Evolutionary conservation across 495 filamentous ascomycete species (phyloP).

Genomic region (Wilcoxina mikolae): DNA sequence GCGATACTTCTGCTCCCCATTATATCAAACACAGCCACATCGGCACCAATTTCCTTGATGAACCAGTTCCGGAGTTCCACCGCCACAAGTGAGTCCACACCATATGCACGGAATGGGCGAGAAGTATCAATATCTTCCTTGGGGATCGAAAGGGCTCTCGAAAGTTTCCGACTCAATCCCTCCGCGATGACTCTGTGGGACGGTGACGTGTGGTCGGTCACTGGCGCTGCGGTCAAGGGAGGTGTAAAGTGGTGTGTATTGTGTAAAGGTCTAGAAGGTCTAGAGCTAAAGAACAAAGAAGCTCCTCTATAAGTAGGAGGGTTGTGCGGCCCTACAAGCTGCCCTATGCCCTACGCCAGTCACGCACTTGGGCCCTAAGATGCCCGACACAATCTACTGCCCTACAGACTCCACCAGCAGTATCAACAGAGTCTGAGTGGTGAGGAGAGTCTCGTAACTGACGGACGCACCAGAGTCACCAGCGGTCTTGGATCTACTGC

Average conservation of each 20-base stretch:
- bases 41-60: conserved; percentile 37
- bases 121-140: conserved; percentile 38
- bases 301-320: too few relatives aligned
- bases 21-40: conserved; percentile 41
- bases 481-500: conserved; percentile 2
- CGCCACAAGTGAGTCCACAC: conserved; percentile 40
- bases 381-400: too few relatives aligned
- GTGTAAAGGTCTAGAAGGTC: too few relatives aligned
- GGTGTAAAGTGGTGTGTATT: too few relatives aligned
- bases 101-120: conserved; percentile 37
- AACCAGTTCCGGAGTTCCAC: conserved; percentile 42
- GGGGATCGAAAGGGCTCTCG: conserved; percentile 39
- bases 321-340: too few relatives aligned
- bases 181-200: conserved; percentile 35
- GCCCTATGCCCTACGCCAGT: too few relatives aligned
- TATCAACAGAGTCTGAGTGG: conserved; percentile 32
- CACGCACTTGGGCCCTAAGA: too few relatives aligned
- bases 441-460: conserved; percentile 4
- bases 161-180: conserved; percentile 29
- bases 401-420: conserved; percentile 34
- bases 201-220: too few relatives aligned
- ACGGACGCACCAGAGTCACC: background rate
- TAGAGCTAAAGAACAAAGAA: too few relatives aligned
- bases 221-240: too few relatives aligned
- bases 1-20: conserved; percentile 5